Percentiles rank a stretch among this genome's conserved stretches.
Evolutionary conservation across 352 stramenopile genomes (phyloP).

Genomic region (Phytopythium litorale): DNA sequence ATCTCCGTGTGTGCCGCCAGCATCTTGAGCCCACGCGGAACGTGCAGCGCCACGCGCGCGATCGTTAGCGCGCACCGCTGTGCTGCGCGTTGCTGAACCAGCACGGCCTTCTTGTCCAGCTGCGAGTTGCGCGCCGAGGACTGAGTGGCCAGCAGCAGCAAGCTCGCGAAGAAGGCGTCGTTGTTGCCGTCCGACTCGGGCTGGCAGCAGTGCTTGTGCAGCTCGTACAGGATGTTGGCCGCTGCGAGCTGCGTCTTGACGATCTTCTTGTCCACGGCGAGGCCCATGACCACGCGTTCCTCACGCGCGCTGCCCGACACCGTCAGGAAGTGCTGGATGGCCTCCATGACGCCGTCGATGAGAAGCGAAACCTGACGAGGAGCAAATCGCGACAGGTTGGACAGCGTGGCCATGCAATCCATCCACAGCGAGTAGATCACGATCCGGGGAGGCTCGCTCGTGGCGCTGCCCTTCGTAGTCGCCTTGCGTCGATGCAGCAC

Average conservation of each 20-base stretch:
- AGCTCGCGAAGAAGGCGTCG: conserved; percentile 49
- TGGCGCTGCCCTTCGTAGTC: conserved; percentile 28
- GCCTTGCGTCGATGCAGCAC: conserved; percentile 14
- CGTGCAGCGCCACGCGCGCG: conserved; percentile 43
- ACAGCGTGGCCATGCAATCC: conserved; percentile 43
- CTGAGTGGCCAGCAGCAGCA: conserved; percentile 58
- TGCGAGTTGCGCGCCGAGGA: conserved; percentile 53
- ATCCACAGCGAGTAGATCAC: conserved; percentile 60
- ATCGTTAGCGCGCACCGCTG: conserved; percentile 64
- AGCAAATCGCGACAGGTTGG: conserved; percentile 48
- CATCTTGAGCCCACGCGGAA: conserved; percentile 36
- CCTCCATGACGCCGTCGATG: conserved; percentile 59
- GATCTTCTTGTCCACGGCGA: conserved; percentile 34
- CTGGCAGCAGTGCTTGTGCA: conserved; percentile 47
- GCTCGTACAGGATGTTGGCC: conserved; percentile 52
- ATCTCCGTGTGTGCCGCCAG: conserved; percentile 49
- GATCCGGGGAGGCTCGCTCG: conserved; percentile 17
- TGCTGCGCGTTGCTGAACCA: conserved; percentile 50
- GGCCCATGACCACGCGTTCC: neutral
- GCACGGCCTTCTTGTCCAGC: conserved; percentile 33
- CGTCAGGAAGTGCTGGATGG: conserved; percentile 57
- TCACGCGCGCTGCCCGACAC: conserved; percentile 35
- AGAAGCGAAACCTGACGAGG: conserved; percentile 37
- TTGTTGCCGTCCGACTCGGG: conserved; percentile 13
- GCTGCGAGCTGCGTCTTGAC: conserved; percentile 52